Evolutionary conservation across 495 filamentous ascomycete genomes (phyloP).

Genomic region (Amorphotheca resinae): DNA sequence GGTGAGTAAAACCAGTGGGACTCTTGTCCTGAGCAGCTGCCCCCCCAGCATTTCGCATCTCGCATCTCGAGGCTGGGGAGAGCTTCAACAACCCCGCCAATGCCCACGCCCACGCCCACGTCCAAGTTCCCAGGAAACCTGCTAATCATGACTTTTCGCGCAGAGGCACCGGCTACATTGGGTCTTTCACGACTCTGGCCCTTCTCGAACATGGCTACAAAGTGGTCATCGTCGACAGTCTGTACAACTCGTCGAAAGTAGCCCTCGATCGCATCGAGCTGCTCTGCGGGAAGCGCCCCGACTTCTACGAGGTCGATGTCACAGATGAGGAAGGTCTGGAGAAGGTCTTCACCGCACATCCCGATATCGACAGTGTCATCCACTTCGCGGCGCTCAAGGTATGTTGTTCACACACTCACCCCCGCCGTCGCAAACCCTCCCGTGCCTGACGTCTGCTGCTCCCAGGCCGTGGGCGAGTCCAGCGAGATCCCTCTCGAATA

Average conservation of each 20-base stretch:
- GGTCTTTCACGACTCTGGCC: conserved; percentile 88
- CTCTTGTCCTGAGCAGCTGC: background rate
- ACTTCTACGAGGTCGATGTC: conserved; percentile 77
- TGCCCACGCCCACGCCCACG: no score
- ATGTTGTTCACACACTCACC: background rate
- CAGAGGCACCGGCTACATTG: conserved; percentile 97
- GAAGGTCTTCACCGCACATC: conserved; percentile 78
- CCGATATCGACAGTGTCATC: conserved; percentile 92
- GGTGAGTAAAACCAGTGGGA: background rate
- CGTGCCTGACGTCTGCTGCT: background rate
- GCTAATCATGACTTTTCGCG: conserved; percentile 4
- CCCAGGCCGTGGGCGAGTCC: conserved; percentile 88
- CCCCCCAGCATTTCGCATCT: no score
- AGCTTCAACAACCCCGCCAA: conserved; percentile 2
- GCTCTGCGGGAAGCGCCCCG: conserved; percentile 78
- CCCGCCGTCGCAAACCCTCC: background rate
- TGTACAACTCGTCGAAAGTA: conserved; percentile 90
- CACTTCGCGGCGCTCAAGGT: conserved; percentile 98
- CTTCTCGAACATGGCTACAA: conserved; percentile 91
- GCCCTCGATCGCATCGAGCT: conserved; percentile 86
- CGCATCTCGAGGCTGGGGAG: background rate
- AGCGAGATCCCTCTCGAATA: conserved; percentile 93
- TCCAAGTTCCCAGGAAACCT: no score
- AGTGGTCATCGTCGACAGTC: conserved; percentile 87
- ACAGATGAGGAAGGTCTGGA: conserved; percentile 74